A percentile compares a stretch with the other conserved stretches of the same genome.
phyloP scores from a whole-genome alignment of 2,329 filamentous ascomycete genomes.

The Lasiodiplodia citricola region DNA sequence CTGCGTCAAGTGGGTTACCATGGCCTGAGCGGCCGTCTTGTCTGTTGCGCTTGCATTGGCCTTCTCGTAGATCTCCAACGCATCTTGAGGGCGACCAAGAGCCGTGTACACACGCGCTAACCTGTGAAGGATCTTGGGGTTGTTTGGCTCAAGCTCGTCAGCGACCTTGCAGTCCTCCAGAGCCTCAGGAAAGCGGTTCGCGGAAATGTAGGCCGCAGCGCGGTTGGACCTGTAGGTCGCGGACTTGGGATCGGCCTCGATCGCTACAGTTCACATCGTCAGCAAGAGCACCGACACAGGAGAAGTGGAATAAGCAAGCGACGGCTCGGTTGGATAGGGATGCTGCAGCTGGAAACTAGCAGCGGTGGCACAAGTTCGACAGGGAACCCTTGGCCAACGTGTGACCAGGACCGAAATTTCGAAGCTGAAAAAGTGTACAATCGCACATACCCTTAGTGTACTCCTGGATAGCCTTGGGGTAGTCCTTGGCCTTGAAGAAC shows the following conservation, averaged over 20 bases:
- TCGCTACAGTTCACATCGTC: slow-evolving; percentile 62
- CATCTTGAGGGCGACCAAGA: slow-evolving; percentile 85
- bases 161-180: slow-evolving; percentile 86
- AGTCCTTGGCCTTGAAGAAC: slow-evolving; percentile 95
- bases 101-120: slow-evolving; percentile 89
- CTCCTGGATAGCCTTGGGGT: slow-evolving; percentile 83
- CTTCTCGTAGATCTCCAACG: slow-evolving; percentile 78
- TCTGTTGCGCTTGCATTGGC: slow-evolving; percentile 88
- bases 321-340: neutral
- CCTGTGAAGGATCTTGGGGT: slow-evolving; percentile 85
- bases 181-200: slow-evolving; percentile 77
- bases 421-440: neutral
- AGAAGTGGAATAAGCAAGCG: slow-evolving; percentile 26
- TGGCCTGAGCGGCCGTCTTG: slow-evolving; percentile 78
- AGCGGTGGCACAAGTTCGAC: slow-evolving; percentile 2
- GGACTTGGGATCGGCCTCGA: slow-evolving; percentile 84
- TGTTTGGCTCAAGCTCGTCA: slow-evolving; percentile 81
- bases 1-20: slow-evolving; percentile 80
- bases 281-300: slow-evolving; percentile 5
- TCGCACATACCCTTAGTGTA: slow-evolving; percentile 83
- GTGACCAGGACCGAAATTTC: slow-evolving; percentile 10
- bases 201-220: slow-evolving; percentile 91
- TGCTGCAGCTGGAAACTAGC: slow-evolving; percentile 6
- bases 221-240: slow-evolving; percentile 93
- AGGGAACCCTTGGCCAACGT: slow-evolving; percentile 8